Percentiles rank a stretch among this genome's conserved stretches.
These are phyloP conservation scores for Epichloe glyceriae DNA, from an alignment of 2,329 filamentous ascomycete species.

Conservation along the genomic window DNA sequence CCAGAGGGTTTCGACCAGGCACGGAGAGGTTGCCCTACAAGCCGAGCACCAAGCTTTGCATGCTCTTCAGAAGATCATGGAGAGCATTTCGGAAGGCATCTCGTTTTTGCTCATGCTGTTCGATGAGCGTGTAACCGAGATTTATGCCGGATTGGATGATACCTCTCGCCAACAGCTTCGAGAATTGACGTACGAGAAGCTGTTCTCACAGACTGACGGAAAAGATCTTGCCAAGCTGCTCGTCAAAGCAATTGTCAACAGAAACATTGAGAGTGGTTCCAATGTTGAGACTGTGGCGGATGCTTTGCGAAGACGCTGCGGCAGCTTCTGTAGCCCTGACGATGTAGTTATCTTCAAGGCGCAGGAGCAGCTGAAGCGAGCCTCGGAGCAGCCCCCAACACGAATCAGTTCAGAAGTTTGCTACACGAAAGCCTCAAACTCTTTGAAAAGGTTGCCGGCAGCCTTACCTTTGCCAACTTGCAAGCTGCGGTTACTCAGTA, in stretches of 20 bases:
- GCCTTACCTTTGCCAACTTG: constrained; percentile 68
- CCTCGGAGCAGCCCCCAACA: constrained; percentile 66
- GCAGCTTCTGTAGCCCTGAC: constrained; percentile 93
- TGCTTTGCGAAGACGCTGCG: constrained; percentile 79
- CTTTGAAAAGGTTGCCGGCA: constrained; percentile 79
- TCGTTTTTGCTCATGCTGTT: constrained; percentile 93
- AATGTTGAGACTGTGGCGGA: constrained; percentile 97
- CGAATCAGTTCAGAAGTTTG: constrained; percentile 62
- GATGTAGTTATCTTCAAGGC: constrained; percentile 98
- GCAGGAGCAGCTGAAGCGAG: constrained; percentile 84
- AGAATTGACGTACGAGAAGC: constrained; percentile 71
- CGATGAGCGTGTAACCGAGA: constrained; percentile 83
- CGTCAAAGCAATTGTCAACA: constrained; percentile 95
- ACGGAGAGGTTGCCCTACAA: constrained; percentile 85
- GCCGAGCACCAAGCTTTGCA: constrained; percentile 89
- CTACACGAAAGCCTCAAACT: constrained; percentile 80
- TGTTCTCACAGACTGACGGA: constrained; percentile 69
- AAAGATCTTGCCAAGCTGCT: constrained; percentile 86
- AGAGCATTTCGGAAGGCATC: constrained; percentile 88
- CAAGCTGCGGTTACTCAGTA: constrained; percentile 69
- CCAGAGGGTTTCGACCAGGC: constrained; percentile 62
- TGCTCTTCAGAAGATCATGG: constrained; percentile 72
- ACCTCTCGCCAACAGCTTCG: constrained; percentile 54
- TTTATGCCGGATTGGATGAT: constrained; percentile 64
- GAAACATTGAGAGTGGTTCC: constrained; percentile 90